phyloP scores from a whole-genome alignment of 2,329 filamentous ascomycete genomes.

The Claviceps pazoutovae region DNA sequence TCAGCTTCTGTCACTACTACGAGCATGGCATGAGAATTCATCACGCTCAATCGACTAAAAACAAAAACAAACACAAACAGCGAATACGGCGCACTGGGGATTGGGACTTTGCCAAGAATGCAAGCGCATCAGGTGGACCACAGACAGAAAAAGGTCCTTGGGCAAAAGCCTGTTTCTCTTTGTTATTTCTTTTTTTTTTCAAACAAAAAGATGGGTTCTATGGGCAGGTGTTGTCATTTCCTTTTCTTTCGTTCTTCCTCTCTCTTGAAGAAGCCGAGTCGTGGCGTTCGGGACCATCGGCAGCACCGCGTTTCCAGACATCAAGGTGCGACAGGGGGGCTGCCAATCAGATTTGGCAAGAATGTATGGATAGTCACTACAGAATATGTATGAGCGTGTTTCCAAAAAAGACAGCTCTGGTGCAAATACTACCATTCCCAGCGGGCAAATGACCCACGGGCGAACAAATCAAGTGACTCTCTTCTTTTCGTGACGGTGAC shows the following conservation, averaged over 20 bases:
- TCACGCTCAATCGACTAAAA: constrained; percentile 8
- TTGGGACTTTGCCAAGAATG: constrained; percentile 4
- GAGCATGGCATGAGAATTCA: constrained; percentile 21
- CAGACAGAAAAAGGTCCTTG: not conserved
- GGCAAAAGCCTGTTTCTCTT: not conserved
- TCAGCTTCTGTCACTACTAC: constrained; percentile 12
- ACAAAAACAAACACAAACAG: not conserved
- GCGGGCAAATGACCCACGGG: not conserved
- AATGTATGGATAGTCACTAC: not conserved
- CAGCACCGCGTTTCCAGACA: not conserved
- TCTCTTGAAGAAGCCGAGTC: not conserved
- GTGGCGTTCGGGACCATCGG: not conserved
- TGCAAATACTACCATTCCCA: not conserved
- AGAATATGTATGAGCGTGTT: not conserved
- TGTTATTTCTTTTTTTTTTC: not conserved
- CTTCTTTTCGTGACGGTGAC: too few species aligned
- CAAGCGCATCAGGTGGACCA: not conserved
- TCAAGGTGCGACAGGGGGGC: not conserved
- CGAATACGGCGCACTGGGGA: constrained; percentile 5
- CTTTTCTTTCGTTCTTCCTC: not conserved
- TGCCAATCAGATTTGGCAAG: not conserved
- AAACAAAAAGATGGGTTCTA: too few species aligned
- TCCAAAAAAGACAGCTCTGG: not conserved
- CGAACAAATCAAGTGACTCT: too few species aligned
- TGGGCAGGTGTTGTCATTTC: not conserved